Conservation (phyloP, 106 monocot species). For the Amphibolis antarctica region DNA sequence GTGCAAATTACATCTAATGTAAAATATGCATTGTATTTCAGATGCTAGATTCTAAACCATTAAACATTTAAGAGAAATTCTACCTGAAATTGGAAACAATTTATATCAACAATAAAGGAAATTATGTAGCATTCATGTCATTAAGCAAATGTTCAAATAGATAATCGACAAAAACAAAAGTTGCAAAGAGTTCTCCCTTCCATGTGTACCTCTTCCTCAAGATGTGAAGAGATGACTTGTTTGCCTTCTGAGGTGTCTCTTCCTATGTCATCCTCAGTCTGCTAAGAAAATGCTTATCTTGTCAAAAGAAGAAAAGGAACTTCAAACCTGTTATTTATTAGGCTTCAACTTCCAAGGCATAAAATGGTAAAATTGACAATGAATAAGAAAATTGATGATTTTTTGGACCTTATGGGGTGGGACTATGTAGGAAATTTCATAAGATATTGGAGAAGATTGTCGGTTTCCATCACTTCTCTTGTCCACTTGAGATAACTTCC, state of each 20-base stretch:
- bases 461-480: slow-evolving; percentile 41
- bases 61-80: too few species aligned
- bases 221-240: slow-evolving; percentile 48
- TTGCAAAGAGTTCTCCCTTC: neutral
- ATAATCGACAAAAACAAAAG: too few species aligned
- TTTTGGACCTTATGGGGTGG: slow-evolving; percentile 52
- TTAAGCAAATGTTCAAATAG: too few species aligned
- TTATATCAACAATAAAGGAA: too few species aligned
- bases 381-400: neutral
- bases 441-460: slow-evolving; percentile 39
- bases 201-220: slow-evolving; percentile 64
- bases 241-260: slow-evolving; percentile 22
- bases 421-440: slow-evolving; percentile 60
- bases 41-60: too few species aligned
- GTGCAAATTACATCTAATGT: too few species aligned
- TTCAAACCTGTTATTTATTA: neutral
- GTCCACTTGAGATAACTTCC: slow-evolving; percentile 31
- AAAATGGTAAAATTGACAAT: neutral
- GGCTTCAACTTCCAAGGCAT: too few species aligned
- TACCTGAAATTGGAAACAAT: too few species aligned
- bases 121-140: too few species aligned
- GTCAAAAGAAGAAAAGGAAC: neutral
- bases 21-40: too few species aligned
- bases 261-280: slow-evolving; percentile 59
- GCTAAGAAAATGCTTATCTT: slow-evolving; percentile 10